A percentile compares a stretch with the other conserved stretches of the same genome.
These are phyloP conservation scores for Dillenia suffruticosa DNA, from an alignment of 164 flowering plant species.

Conservation along the genomic window DNA sequence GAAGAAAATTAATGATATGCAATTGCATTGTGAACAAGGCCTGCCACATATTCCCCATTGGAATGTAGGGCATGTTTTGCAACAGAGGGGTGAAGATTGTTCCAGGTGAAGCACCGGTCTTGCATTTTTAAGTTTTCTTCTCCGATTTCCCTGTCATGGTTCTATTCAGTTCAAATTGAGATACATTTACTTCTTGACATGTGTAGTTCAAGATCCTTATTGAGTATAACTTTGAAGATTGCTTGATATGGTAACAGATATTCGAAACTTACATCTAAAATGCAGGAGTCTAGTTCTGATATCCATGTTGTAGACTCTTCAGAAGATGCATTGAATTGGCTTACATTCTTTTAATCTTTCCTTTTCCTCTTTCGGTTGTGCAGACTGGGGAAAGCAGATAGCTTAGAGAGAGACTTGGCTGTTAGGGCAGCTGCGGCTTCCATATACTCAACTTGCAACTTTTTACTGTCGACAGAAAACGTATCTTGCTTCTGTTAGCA, in stretches of 20 bases:
- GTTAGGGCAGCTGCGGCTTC: constrained; percentile 89
- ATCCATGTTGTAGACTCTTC: too few species aligned
- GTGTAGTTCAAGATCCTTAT: background rate
- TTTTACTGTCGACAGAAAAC: constrained; percentile 41
- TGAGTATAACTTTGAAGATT: background rate
- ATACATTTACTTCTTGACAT: background rate
- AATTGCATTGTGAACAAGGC: constrained; percentile 59
- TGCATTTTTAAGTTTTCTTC: background rate
- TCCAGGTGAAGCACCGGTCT: constrained; percentile 29
- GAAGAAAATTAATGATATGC: constrained; percentile 77
- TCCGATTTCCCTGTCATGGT: background rate
- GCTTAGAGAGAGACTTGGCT: constrained; percentile 51
- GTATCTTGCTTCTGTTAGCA: constrained; percentile 36
- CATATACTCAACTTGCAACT: constrained; percentile 82
- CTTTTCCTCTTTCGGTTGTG: constrained; percentile 4
- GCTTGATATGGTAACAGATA: too few species aligned
- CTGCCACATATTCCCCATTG: constrained; percentile 31
- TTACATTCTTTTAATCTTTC: too few species aligned
- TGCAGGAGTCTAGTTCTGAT: too few species aligned
- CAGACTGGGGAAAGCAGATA: constrained; percentile 35
- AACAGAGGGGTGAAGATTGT: constrained; percentile 25
- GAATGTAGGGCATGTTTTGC: constrained; percentile 16
- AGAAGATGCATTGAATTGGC: too few species aligned
- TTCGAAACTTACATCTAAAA: too few species aligned
- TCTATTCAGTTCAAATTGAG: background rate